Evolutionary conservation across 257 asterid genomes (phyloP).

Genomic region (Verbascum thapsus): DNA sequence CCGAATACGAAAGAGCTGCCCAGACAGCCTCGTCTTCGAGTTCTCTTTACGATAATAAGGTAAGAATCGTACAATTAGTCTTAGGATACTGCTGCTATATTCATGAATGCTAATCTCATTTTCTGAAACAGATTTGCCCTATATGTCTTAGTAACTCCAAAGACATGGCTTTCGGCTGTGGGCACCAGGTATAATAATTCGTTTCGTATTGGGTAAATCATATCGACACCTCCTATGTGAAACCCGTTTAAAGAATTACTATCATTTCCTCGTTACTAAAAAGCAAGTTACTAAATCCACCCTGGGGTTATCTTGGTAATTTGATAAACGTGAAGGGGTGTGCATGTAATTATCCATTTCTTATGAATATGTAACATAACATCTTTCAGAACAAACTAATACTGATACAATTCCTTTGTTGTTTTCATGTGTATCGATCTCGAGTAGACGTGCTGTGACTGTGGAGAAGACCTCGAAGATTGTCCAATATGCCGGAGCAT

Average conservation of each 20-base stretch:
- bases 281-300: no score
- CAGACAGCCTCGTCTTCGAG: constrained; percentile 37
- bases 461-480: constrained; percentile 54
- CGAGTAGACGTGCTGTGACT: constrained; percentile 55
- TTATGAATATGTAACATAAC: not conserved
- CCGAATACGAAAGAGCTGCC: constrained; percentile 21
- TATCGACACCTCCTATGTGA: no score
- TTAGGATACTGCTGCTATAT: not conserved
- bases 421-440: constrained; percentile 6
- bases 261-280: no score
- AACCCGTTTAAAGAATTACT: no score
- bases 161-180: constrained; percentile 70
- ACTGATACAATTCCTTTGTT: not conserved
- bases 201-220: no score
- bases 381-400: not conserved
- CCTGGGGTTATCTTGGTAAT: no score
- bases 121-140: constrained; percentile 49
- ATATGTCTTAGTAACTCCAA: constrained; percentile 47
- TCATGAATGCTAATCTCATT: not conserved
- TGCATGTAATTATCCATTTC: not conserved
- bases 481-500: constrained; percentile 60
- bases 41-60: constrained; percentile 48
- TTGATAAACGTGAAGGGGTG: no score
- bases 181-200: constrained; percentile 63
- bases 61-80: constrained; percentile 20